A percentile compares a stretch with the other conserved stretches of the same genome.
Evolutionary conservation across 805 yeast genomes (phyloP).

Genomic region (Saitoella complicata): DNA sequence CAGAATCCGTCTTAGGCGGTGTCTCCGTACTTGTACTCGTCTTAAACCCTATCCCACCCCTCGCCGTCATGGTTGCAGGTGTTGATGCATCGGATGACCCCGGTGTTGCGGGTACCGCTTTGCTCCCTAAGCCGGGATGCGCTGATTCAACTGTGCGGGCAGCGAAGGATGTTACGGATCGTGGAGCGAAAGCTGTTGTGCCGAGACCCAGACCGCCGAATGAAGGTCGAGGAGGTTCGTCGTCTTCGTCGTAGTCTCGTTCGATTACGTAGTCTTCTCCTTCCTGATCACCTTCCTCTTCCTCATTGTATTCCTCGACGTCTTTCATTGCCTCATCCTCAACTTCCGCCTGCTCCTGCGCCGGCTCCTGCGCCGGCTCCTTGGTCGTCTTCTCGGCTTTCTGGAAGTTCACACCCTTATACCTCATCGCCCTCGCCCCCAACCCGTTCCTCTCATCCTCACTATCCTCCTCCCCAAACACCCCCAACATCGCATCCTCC

Average conservation of each 20-base stretch:
- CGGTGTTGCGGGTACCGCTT: no score
- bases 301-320: background rate
- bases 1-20: no score
- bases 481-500: constrained; percentile 2
- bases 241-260: background rate
- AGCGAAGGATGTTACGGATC: no score
- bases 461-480: constrained; percentile 6
- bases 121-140: no score
- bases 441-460: background rate
- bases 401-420: constrained; percentile 7
- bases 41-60: no score
- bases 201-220: no score
- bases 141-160: no score
- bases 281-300: background rate
- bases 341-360: background rate
- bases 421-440: constrained; percentile 7
- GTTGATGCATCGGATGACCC: no score
- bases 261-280: background rate
- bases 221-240: no score
- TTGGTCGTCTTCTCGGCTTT: background rate
- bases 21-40: no score
- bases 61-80: no score
- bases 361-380: background rate
- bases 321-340: background rate
- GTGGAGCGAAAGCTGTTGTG: no score